A percentile compares a stretch with the other conserved stretches of the same genome.
Conservation (phyloP, 148 eudicot genomes). For the Rhododendron williamsianum region DNA sequence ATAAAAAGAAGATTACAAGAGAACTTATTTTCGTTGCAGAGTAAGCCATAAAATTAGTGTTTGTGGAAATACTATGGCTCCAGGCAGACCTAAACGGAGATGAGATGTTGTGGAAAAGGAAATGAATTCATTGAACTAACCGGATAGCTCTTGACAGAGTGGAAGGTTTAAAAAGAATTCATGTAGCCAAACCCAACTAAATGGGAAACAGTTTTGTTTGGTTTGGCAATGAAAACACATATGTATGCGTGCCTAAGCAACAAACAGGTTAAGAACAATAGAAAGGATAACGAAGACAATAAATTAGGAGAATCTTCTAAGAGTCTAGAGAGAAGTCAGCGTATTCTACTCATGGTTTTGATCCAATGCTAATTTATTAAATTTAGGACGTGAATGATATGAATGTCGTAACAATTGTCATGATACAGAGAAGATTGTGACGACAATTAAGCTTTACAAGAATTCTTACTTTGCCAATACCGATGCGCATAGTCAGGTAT, state of each 20-base stretch:
- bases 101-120: background rate
- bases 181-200: background rate
- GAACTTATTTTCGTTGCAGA: background rate
- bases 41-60: background rate
- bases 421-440: background rate
- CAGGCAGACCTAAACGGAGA: background rate
- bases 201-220: background rate
- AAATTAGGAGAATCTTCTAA: background rate
- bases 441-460: background rate
- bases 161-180: background rate
- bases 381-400: background rate
- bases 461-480: conserved; percentile 65
- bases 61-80: background rate
- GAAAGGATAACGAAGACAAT: background rate
- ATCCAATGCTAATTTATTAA: background rate
- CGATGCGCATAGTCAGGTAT: conserved; percentile 86
- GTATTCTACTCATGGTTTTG: background rate
- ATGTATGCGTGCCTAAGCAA: background rate
- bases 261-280: background rate
- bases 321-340: background rate
- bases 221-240: background rate
- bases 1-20: background rate
- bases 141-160: background rate
- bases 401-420: background rate
- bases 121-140: background rate